Evolutionary conservation across 108 stramenopile species (phyloP).

Genomic region (Pseudonitzschia pungens): DNA sequence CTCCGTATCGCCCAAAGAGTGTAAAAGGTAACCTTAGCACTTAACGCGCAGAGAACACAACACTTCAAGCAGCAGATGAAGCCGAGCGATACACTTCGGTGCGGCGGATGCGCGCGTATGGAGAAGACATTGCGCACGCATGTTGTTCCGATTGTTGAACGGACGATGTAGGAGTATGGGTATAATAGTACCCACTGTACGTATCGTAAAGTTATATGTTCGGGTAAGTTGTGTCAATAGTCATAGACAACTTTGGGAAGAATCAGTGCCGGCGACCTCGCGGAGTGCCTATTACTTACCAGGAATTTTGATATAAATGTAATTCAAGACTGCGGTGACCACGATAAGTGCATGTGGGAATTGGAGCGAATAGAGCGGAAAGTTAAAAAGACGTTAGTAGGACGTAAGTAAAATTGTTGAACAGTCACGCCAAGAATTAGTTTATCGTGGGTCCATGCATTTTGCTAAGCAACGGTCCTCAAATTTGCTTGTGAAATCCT

Average conservation of each 20-base stretch:
- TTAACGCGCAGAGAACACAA: neutral
- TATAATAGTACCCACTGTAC: neutral
- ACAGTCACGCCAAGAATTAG: neutral
- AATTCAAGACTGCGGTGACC: too few relatives aligned
- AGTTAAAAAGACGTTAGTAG: neutral
- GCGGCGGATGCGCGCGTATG: neutral
- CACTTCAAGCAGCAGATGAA: neutral
- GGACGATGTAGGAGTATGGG: too few relatives aligned
- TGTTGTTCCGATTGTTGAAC: neutral
- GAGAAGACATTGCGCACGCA: neutral
- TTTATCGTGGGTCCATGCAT: neutral
- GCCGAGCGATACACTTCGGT: neutral
- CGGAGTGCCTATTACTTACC: too few relatives aligned
- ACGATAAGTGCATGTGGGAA: neutral
- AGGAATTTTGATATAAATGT: neutral
- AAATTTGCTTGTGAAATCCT: neutral
- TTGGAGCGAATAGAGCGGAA: neutral
- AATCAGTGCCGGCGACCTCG: neutral
- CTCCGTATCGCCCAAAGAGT: neutral
- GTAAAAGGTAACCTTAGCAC: neutral
- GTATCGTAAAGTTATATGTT: neutral
- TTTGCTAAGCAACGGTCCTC: neutral
- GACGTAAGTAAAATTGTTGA: neutral
- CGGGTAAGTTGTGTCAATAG: neutral
- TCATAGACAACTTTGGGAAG: neutral